Percentiles rank a stretch among this genome's conserved stretches.
phyloP scores from a whole-genome alignment of 495 filamentous ascomycete genomes.

The Penicillium canariense region DNA sequence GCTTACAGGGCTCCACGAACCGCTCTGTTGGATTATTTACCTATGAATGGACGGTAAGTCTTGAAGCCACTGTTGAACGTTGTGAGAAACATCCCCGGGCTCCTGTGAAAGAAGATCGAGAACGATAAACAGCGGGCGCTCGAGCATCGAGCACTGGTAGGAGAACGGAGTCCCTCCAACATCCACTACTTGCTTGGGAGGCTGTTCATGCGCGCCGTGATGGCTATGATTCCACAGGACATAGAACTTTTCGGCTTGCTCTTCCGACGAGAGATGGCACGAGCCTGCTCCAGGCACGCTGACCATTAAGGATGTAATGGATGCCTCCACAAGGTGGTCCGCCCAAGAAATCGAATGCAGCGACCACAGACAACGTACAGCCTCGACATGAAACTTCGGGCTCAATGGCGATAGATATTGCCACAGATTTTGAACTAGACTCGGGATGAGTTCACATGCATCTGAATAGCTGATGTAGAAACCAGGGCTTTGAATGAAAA shows the following conservation, averaged over 20 bases:
- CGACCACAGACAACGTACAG: constrained; percentile 81
- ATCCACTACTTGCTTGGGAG: constrained; percentile 50
- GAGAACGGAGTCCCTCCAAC: constrained; percentile 31
- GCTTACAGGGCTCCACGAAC: neutral
- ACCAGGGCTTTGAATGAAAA: constrained; percentile 47
- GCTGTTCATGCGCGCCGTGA: constrained; percentile 57
- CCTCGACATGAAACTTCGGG: constrained; percentile 91
- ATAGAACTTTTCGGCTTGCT: constrained; percentile 56
- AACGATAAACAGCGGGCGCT: constrained; percentile 77
- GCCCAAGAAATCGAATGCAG: constrained; percentile 64
- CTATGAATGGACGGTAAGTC: constrained; percentile 55
- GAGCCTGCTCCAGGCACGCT: constrained; percentile 31
- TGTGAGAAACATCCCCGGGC: constrained; percentile 69
- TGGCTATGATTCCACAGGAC: constrained; percentile 79
- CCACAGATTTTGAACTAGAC: constrained; percentile 73
- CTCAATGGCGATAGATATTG: constrained; percentile 70
- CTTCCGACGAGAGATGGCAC: constrained; percentile 32
- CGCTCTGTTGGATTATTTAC: constrained; percentile 21
- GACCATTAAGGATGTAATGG: constrained; percentile 72
- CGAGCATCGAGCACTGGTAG: constrained; percentile 62
- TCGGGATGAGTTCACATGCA: constrained; percentile 62
- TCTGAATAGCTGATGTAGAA: constrained; percentile 53
- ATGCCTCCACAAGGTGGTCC: constrained; percentile 70
- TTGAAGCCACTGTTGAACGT: constrained; percentile 78
- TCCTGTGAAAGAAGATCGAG: constrained; percentile 76